phyloP scores from a whole-genome alignment of 2,329 filamentous ascomycete genomes.

The Aspergillus sp. region DNA sequence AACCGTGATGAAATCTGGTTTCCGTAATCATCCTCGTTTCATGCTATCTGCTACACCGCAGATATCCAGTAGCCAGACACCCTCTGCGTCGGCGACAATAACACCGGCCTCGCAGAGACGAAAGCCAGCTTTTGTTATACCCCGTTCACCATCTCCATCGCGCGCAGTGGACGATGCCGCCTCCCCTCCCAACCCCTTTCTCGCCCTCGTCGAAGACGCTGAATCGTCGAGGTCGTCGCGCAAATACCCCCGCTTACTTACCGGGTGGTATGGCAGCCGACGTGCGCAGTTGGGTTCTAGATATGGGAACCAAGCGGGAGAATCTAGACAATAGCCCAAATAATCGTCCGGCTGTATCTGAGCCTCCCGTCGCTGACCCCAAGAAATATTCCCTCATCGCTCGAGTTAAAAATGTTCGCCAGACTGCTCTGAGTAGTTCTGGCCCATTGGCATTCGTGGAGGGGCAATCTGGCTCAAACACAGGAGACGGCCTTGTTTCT shows the following conservation, averaged over 20 bases:
- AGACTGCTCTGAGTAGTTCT: constrained; percentile 16
- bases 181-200: constrained; percentile 25
- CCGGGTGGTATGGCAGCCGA: constrained; percentile 37
- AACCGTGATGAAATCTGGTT: constrained; percentile 14
- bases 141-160: constrained; percentile 30
- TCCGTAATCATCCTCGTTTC: constrained; percentile 24
- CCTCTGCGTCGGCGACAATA: constrained; percentile 1
- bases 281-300: constrained; percentile 38
- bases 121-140: constrained; percentile 35
- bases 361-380: background rate
- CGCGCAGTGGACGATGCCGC: constrained; percentile 10
- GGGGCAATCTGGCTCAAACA: constrained; percentile 1
- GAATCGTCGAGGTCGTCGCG: constrained; percentile 24
- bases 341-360: background rate
- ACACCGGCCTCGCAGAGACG: constrained; percentile 15
- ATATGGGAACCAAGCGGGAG: constrained; percentile 29
- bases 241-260: constrained; percentile 20
- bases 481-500: background rate
- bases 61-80: constrained; percentile 11
- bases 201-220: constrained; percentile 30
- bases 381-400: constrained; percentile 14
- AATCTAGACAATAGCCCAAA: constrained; percentile 2
- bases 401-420: constrained; percentile 11
- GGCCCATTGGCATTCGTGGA: constrained; percentile 22
- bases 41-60: constrained; percentile 20